Evolutionary conservation across 1,284 basidiomycete species (phyloP), one percentile per base, ranked within the genome.

Genomic region (Apiotrichum sp.): DNA sequence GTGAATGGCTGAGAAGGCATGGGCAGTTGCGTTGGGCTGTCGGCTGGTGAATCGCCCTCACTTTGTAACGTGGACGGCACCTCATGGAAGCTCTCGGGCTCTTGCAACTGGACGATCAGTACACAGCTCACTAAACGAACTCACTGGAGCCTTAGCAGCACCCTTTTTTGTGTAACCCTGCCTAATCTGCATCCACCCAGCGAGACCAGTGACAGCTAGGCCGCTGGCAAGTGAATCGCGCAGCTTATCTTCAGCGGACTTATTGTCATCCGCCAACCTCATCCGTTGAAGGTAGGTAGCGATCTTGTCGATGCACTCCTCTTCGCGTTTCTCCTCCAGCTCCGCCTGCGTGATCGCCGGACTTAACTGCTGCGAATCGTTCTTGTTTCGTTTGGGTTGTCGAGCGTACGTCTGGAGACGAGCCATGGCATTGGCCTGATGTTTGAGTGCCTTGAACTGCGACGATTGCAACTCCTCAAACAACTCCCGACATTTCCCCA

Each of bases 101-200:
- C 51, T 31, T 3, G 13, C 11, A 53, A 11, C 51, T 52, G 50
- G 1, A 3, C 8, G 3, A 33, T 42, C 11, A 40, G 45, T 38
- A 50, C 40, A 9, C 9, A 4, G 40, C 8, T 10, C 16, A 10
- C 4, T 31, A 57, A 44, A 7, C 13, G 8, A 8, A 7, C 36
- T 38, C 39, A 61, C 59, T 6, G 33, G 46, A 1, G 46, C 41
- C n/a, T 50, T 31, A 6, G n/a, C 49, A n/a, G 52, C 54, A 3
- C 42, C 58, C 53, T 58, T 48, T 31, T 43, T 50, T 6, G 55
- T 47, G 6, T 16, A 47, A 0, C 56, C 52, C n/a, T 35, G 33
- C 48, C 62, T 49, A 1, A 32, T 29, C 6, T 47, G n/a, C n/a
- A 52, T 39, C 65, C 65, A 67, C 42, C 45, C 56, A 0, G 33